phyloP scores from a whole-genome alignment of 2,329 filamentous ascomycete species.

The Trichoderma semiorbis region DNA sequence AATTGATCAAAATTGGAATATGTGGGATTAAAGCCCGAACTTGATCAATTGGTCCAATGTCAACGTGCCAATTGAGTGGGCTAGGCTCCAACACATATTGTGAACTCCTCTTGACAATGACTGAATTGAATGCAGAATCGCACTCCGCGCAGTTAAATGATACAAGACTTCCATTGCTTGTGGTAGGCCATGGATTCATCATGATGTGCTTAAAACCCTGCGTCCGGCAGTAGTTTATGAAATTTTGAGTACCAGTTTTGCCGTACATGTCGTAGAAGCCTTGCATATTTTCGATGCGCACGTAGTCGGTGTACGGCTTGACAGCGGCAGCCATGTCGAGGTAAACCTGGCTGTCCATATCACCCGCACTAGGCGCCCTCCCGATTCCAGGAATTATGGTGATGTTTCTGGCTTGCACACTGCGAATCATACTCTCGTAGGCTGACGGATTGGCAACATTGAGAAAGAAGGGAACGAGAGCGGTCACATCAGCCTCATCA shows the following conservation, averaged over 20 bases:
- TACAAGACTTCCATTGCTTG: neutral
- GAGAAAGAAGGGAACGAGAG: neutral
- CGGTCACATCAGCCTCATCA: neutral
- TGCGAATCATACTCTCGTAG: neutral
- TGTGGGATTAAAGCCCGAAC: neutral
- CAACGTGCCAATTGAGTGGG: neutral
- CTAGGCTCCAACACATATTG: neutral
- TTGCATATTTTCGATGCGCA: neutral
- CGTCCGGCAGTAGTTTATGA: neutral
- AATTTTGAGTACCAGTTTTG: neutral
- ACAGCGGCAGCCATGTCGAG: neutral
- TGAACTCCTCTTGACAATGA: neutral
- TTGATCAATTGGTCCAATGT: neutral
- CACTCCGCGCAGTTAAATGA: neutral
- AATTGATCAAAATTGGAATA: neutral
- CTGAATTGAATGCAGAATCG: neutral
- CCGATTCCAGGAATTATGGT: neutral
- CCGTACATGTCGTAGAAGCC: neutral
- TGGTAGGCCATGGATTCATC: neutral
- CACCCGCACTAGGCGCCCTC: neutral
- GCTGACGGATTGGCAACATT: neutral
- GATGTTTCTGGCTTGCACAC: neutral
- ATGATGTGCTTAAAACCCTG: neutral
- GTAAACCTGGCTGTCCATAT: neutral
- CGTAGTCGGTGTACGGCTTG: neutral